These are phyloP conservation scores for Fraxinus baroniana DNA, from an alignment of 305 asterid genomes.

Conservation along the genomic window DNA sequence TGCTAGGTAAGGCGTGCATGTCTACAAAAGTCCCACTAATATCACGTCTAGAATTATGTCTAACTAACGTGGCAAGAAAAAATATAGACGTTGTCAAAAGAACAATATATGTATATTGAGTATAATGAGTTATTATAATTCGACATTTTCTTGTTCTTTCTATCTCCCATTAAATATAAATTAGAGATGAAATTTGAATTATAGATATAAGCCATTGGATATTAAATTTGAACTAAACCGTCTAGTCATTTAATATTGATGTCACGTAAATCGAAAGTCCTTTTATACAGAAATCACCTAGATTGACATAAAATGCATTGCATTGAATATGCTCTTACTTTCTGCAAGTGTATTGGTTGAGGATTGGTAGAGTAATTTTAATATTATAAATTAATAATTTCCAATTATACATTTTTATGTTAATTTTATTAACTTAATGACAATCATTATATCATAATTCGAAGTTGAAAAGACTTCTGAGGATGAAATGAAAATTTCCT, in stretches of 20 bases:
- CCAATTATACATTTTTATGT: not conserved
- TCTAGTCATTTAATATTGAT: not conserved
- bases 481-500: not conserved
- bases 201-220: not conserved
- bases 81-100: no score
- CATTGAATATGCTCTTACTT: not conserved
- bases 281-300: not conserved
- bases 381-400: not conserved
- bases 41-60: no score
- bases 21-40: no score
- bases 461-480: not conserved
- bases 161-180: no score
- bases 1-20: no score
- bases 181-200: not conserved
- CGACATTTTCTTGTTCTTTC: no score
- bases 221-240: not conserved
- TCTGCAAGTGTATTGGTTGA: not conserved
- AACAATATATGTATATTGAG: no score
- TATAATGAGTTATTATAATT: no score
- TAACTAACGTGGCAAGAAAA: no score
- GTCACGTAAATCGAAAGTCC: not conserved
- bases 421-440: not conserved
- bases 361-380: not conserved
- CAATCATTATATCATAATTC: not conserved
- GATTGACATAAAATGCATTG: not conserved